Evolutionary conservation across 176 grass and related monocot genomes (phyloP).

Genomic region (Typha latifolia): DNA sequence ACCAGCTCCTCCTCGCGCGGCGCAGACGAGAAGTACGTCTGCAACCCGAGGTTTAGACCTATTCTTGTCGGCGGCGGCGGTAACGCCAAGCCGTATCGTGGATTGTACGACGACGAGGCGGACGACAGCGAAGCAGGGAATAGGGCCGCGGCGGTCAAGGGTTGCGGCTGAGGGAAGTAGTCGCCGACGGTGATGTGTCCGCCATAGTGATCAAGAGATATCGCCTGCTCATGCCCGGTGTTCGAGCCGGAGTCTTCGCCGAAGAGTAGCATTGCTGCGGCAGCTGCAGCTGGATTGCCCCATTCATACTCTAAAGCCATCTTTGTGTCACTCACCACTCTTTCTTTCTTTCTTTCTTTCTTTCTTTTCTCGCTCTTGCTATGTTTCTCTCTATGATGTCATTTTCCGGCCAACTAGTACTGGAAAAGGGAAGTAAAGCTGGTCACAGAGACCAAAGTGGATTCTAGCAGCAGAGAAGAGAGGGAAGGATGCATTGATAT

Average conservation of each 20-base stretch:
- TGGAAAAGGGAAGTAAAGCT: no score
- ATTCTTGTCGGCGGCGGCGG: conserved; percentile 8
- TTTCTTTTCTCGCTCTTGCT: no score
- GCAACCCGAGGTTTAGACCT: conserved; percentile 13
- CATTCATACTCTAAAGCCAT: conserved; percentile 8
- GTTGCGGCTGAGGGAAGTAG: conserved; percentile 1
- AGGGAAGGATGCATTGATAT: background rate
- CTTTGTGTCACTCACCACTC: background rate
- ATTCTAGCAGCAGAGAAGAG: background rate
- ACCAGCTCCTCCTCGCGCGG: background rate
- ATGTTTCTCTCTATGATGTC: no score
- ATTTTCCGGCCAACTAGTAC: no score
- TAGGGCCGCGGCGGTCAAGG: background rate
- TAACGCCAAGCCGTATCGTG: conserved; percentile 1
- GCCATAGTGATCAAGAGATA: background rate
- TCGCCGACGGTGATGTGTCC: conserved; percentile 1
- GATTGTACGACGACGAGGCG: background rate
- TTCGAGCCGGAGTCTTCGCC: background rate
- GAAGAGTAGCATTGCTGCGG: conserved; percentile 9
- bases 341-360: no score
- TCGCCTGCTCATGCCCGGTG: no score
- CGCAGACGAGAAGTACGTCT: conserved; percentile 14
- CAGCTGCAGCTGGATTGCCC: conserved; percentile 9
- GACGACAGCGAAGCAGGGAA: background rate
- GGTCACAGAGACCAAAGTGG: background rate